Conservation (phyloP, 2,329 filamentous ascomycete genomes). For the Penicillium sp. region DNA sequence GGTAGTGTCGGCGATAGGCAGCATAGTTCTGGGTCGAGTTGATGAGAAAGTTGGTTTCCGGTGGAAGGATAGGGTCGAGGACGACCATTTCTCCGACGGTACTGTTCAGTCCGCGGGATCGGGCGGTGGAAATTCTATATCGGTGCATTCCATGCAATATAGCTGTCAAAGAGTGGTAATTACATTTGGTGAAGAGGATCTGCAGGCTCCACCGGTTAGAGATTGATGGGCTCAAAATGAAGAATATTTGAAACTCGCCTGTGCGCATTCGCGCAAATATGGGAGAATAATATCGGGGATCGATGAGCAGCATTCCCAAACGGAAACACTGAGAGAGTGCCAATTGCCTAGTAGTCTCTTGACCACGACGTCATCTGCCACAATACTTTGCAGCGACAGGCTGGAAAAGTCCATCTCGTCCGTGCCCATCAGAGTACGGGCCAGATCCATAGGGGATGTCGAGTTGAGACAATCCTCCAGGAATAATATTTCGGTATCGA, state of each 20-base stretch:
- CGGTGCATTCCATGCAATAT: slow-evolving; percentile 38
- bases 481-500: slow-evolving; percentile 33
- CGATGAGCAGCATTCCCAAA: slow-evolving; percentile 41
- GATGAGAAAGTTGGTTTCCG: slow-evolving; percentile 26
- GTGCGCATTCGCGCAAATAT: slow-evolving; percentile 35
- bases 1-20: slow-evolving; percentile 36
- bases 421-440: slow-evolving; percentile 28
- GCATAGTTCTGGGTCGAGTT: slow-evolving; percentile 35
- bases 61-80: slow-evolving; percentile 24
- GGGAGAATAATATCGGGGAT: slow-evolving; percentile 30
- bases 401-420: slow-evolving; percentile 33
- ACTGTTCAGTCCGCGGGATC: slow-evolving; percentile 13
- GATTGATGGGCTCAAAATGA: neutral
- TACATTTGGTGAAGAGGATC: slow-evolving; percentile 29
- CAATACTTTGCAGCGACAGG: slow-evolving; percentile 26
- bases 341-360: slow-evolving; percentile 29
- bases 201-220: slow-evolving; percentile 15
- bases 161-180: slow-evolving; percentile 41
- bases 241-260: slow-evolving; percentile 25
- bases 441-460: slow-evolving; percentile 33
- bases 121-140: slow-evolving; percentile 29
- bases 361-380: slow-evolving; percentile 22
- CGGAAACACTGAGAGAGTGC: slow-evolving; percentile 31
- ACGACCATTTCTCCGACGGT: slow-evolving; percentile 18
- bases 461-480: slow-evolving; percentile 36